phyloP scores from a whole-genome alignment of 345 rosid species.

The Citrus inodora region DNA sequence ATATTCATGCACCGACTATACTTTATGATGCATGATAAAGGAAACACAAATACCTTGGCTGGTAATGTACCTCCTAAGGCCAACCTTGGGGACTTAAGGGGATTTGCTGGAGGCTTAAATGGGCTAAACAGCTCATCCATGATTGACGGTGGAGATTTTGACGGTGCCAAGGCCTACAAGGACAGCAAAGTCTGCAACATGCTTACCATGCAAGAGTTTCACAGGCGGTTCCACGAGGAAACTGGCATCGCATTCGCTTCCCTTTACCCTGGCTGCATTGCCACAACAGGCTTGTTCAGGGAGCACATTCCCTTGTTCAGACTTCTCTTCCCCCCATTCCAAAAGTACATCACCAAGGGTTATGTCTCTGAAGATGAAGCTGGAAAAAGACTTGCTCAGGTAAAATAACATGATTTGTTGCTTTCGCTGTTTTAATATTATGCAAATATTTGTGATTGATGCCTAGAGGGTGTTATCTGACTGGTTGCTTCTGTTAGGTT shows the following conservation, averaged over 20 bases:
- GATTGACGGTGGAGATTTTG: conserved; percentile 92
- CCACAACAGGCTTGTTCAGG: conserved; percentile 95
- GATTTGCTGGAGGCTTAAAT: conserved; percentile 74
- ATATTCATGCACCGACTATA: conserved; percentile 8
- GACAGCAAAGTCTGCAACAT: conserved; percentile 99
- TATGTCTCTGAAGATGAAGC: conserved; percentile 89
- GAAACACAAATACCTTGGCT: conserved; percentile 95
- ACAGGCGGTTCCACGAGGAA: conserved; percentile 86
- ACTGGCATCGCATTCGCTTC: conserved; percentile 84
- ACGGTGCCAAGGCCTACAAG: conserved; percentile 97
- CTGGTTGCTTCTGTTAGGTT: conserved; percentile 43
- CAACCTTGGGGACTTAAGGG: conserved; percentile 89
- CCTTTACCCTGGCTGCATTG: conserved; percentile 97
- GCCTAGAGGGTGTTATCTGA: background rate
- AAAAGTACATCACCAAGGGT: conserved; percentile 96
- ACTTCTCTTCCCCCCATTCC: conserved; percentile 93
- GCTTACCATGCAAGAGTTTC: conserved; percentile 96
- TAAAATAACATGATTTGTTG: background rate
- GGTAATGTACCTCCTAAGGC: conserved; percentile 99
- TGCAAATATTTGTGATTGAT: background rate
- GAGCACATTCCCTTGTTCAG: conserved; percentile 92
- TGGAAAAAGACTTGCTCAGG: conserved; percentile 96
- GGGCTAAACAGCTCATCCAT: conserved; percentile 76
- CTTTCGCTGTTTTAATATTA: background rate
- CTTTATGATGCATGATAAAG: conserved; percentile 26